Conservation (phyloP, 352 stramenopile species). For the Thraustotheca clavata region DNA sequence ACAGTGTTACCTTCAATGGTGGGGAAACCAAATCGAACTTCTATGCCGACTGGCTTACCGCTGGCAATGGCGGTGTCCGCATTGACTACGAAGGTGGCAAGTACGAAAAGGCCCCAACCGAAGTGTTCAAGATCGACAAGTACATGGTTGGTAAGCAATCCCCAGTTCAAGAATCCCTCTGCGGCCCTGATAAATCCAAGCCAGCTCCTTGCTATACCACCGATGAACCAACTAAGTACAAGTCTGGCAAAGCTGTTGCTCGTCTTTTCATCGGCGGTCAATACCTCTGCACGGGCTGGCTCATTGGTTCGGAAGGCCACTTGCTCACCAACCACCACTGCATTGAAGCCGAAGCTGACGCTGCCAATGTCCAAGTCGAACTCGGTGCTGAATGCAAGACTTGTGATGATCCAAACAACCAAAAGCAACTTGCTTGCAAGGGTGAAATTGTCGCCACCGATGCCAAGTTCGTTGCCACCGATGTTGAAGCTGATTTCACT, state of each 20-base stretch:
- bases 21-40: neutral
- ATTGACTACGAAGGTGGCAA: neutral
- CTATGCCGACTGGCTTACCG: neutral
- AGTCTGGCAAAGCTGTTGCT: slow-evolving; percentile 32
- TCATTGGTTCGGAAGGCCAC: slow-evolving; percentile 47
- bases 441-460: slow-evolving; percentile 29
- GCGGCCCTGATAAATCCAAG: neutral
- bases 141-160: neutral
- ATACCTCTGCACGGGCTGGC: slow-evolving; percentile 37
- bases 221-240: slow-evolving; percentile 13
- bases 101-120: neutral
- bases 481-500: slow-evolving; percentile 44
- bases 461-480: slow-evolving; percentile 33
- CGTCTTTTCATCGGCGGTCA: slow-evolving; percentile 46
- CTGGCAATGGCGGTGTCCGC: neutral
- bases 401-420: slow-evolving; percentile 26
- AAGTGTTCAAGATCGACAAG: slow-evolving; percentile 4
- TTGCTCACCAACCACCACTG: slow-evolving; percentile 62
- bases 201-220: neutral
- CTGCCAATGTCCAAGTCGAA: slow-evolving; percentile 29
- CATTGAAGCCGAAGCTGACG: slow-evolving; percentile 32
- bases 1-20: neutral
- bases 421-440: slow-evolving; percentile 26
- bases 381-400: slow-evolving; percentile 42
- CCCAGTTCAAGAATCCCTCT: neutral